Conservation (phyloP, 2,329 filamentous ascomycete genomes). For the Cryphonectria nitschkei region DNA sequence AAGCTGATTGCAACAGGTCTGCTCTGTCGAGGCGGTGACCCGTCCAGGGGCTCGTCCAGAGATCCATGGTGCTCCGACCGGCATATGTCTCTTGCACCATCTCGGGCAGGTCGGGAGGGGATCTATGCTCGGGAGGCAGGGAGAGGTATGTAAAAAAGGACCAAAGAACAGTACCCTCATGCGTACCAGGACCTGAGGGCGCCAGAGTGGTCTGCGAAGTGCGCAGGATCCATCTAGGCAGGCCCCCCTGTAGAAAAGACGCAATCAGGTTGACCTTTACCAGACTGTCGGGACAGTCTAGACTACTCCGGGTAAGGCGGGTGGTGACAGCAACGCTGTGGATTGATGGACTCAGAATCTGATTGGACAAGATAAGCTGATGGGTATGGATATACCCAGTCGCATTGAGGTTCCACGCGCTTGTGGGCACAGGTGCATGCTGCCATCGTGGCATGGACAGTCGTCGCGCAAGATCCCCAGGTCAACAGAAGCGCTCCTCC, state of each 20-base stretch:
- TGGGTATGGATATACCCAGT: not conserved
- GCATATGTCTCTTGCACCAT: conserved; percentile 1
- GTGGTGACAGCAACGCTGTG: conserved; percentile 13
- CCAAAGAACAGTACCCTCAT: not conserved
- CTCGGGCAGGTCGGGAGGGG: conserved; percentile 14
- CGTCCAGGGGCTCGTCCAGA: not conserved
- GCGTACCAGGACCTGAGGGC: not conserved
- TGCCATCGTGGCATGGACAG: conserved; percentile 7
- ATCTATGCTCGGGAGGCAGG: not conserved
- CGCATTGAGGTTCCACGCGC: not conserved
- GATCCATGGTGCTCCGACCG: not conserved
- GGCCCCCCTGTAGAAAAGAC: not conserved
- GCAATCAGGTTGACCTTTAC: conserved; percentile 18
- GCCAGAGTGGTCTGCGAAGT: not conserved
- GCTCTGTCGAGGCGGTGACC: conserved; percentile 3
- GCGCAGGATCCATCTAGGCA: not conserved
- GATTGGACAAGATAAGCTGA: conserved; percentile 6
- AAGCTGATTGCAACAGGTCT: not conserved
- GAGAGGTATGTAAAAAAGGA: not conserved
- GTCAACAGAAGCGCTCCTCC: not conserved
- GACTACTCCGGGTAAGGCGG: conserved; percentile 15
- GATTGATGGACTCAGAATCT: not conserved
- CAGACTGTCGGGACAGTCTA: conserved; percentile 27
- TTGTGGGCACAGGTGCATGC: conserved; percentile 6
- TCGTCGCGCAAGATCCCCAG: not conserved